Conservation (phyloP, 257 asterid genomes). For the Cordia subcordata region DNA sequence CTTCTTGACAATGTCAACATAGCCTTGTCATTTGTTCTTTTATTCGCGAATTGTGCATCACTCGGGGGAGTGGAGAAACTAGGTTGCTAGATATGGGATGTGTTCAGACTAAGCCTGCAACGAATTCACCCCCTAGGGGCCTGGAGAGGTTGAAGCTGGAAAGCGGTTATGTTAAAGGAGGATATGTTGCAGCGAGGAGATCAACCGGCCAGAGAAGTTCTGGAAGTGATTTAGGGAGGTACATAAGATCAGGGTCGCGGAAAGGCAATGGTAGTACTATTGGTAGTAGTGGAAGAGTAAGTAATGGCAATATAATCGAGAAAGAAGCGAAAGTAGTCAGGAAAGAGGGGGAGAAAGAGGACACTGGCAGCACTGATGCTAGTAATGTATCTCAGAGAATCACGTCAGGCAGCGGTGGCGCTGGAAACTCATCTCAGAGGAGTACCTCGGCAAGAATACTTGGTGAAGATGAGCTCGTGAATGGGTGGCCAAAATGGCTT, state of each 20-base stretch:
- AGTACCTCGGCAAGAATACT: constrained; percentile 13
- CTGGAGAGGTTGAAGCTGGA: constrained; percentile 50
- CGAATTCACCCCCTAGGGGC: constrained; percentile 36
- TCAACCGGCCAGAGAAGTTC: constrained; percentile 34
- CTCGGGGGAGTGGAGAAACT: background rate
- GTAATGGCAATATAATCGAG: constrained; percentile 14
- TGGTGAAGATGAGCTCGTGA: constrained; percentile 49
- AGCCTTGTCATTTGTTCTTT: background rate
- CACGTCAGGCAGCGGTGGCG: background rate
- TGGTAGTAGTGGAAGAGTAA: constrained; percentile 22
- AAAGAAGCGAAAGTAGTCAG: constrained; percentile 16
- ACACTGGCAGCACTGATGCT: constrained; percentile 11
- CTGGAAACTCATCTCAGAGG: constrained; percentile 6
- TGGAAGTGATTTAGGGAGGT: constrained; percentile 15
- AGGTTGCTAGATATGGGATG: constrained; percentile 47
- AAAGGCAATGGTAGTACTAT: constrained; percentile 13
- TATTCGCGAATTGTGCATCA: constrained; percentile 4
- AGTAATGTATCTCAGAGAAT: constrained; percentile 9
- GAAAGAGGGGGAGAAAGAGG: constrained; percentile 24
- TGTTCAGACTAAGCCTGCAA: constrained; percentile 36
- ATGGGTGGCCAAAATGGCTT: constrained; percentile 92
- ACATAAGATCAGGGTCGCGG: constrained; percentile 21
- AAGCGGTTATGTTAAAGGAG: constrained; percentile 37
- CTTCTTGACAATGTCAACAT: constrained; percentile 17
- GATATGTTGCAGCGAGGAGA: constrained; percentile 30